Evolutionary conservation across 1,139 yeast species (phyloP).

Genomic region (Lodderomyces parapsilosis): DNA sequence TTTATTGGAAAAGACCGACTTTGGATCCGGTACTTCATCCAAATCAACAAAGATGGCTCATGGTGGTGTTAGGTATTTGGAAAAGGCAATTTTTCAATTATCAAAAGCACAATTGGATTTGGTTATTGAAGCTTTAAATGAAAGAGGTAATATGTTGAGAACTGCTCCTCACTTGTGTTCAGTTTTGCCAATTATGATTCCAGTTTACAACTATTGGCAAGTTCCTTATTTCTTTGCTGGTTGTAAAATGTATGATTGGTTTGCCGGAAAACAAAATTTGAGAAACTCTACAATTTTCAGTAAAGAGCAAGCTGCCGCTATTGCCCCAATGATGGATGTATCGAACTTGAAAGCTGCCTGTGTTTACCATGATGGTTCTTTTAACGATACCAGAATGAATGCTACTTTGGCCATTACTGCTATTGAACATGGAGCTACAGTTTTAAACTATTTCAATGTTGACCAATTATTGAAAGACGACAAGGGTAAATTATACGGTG

Average conservation of each 20-base stretch:
- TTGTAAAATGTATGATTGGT: slow-evolving; percentile 87
- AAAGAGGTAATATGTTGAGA: slow-evolving; percentile 83
- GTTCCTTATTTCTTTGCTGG: slow-evolving; percentile 93
- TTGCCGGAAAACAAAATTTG: slow-evolving; percentile 88
- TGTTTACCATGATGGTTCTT: slow-evolving; percentile 93
- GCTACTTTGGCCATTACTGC: slow-evolving; percentile 86
- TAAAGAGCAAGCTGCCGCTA: slow-evolving; percentile 63
- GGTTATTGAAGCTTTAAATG: slow-evolving; percentile 92
- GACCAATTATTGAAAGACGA: slow-evolving; percentile 67
- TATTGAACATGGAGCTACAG: slow-evolving; percentile 83
- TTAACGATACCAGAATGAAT: slow-evolving; percentile 91
- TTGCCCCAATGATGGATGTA: slow-evolving; percentile 86
- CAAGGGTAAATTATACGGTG: slow-evolving; percentile 66
- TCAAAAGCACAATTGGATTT: slow-evolving; percentile 89
- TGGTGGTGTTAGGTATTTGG: slow-evolving; percentile 95
- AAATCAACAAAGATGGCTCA: slow-evolving; percentile 97
- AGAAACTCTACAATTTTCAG: slow-evolving; percentile 75
- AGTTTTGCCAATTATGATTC: slow-evolving; percentile 90
- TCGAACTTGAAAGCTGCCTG: slow-evolving; percentile 83
- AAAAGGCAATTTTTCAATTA: slow-evolving; percentile 88
- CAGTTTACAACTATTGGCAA: slow-evolving; percentile 95
- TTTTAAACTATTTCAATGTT: slow-evolving; percentile 83
- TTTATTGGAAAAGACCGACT: slow-evolving; percentile 81
- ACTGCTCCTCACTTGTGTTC: slow-evolving; percentile 92
- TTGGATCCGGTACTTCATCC: slow-evolving; percentile 90